Evolutionary conservation across 345 rosid genomes (phyloP).

Genomic region (Pugionium dolabratum): DNA sequence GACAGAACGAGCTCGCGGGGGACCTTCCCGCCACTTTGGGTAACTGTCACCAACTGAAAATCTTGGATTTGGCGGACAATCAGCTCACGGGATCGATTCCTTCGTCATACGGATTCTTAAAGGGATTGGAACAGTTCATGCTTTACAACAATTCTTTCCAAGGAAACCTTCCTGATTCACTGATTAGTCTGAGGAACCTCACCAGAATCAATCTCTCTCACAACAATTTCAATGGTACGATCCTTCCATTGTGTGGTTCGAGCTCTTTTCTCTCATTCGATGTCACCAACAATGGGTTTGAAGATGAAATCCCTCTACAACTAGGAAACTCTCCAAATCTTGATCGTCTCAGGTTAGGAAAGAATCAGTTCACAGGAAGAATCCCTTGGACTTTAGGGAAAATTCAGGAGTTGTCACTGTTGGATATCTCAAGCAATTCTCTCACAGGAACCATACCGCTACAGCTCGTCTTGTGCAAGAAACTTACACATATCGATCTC

Average conservation of each 20-base stretch:
- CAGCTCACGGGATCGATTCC: slow-evolving; percentile 68
- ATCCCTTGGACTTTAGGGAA: slow-evolving; percentile 84
- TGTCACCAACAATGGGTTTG: slow-evolving; percentile 71
- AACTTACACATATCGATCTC: slow-evolving; percentile 77
- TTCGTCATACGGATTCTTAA: slow-evolving; percentile 53
- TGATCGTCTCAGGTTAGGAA: slow-evolving; percentile 82
- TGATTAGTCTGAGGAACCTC: slow-evolving; percentile 60
- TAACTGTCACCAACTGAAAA: slow-evolving; percentile 64
- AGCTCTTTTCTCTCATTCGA: slow-evolving; percentile 75
- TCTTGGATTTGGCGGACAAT: slow-evolving; percentile 91
- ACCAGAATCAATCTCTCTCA: slow-evolving; percentile 80
- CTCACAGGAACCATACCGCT: slow-evolving; percentile 68
- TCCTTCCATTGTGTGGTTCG: slow-evolving; percentile 65
- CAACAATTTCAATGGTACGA: slow-evolving; percentile 73
- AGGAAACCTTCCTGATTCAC: slow-evolving; percentile 68
- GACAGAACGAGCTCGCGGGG: slow-evolving; percentile 78
- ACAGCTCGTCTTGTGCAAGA: slow-evolving; percentile 72
- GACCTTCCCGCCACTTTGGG: slow-evolving; percentile 71
- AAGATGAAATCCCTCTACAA: slow-evolving; percentile 60
- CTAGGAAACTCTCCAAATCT: slow-evolving; percentile 77
- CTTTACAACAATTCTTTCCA: slow-evolving; percentile 88
- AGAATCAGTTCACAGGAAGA: slow-evolving; percentile 69
- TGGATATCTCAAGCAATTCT: slow-evolving; percentile 74
- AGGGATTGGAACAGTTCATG: slow-evolving; percentile 62
- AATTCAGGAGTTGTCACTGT: slow-evolving; percentile 57